Base-by-base conservation (phyloP, 192 early-diverging fungal species). In the Chytriomyces sp. region DNA sequence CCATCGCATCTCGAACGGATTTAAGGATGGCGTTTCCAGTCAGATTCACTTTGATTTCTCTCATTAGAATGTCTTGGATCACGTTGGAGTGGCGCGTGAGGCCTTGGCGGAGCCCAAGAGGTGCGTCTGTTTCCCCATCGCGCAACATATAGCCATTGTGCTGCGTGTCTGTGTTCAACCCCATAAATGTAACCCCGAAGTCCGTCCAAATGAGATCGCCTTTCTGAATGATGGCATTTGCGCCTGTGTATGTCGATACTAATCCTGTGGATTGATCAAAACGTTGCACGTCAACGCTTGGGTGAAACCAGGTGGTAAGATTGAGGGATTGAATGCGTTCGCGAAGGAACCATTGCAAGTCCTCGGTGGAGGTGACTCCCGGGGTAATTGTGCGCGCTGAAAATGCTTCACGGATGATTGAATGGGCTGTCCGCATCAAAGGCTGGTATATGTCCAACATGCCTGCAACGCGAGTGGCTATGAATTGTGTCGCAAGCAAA, bases 191-290 rank as follows among this genome's bases (percentile, higher is more conserved):
- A 26, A 53, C 59, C 10, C 60, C 60, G 39, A 72, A 60, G 59
- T 62, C 70, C 3, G 70, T 72, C 70, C 70, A 72, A 53, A 72
- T 28, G 22, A 72, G 36, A 62, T 72, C 70, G 37, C 70, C 70
- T 2, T 44, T 32, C 32, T 62, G 26, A 53, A 72, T 64, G 5
- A 49, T 31, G 14, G 57, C 37, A 36, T 70, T 33, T 37, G 14
- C 44, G 44, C 59, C 57, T 14, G 57, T 19, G n/a, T 40, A 34
- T 3, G 57, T 44, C 6, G 8, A 3, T 7, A 53, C 59, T 19
- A n/a, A 38, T 10, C 33, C 39, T 31, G 59, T 12, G 4, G 39
- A 26, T 31, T 19, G 55, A 37, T 72, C 49, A 28, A 28, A 62
- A 3, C 70, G 38, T 53, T 60, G 57, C 7, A 65, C 37, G 26